These are phyloP conservation scores for Teunomyces barrocoloradensis DNA, from an alignment of 805 yeast genomes.

Conservation along the genomic window DNA sequence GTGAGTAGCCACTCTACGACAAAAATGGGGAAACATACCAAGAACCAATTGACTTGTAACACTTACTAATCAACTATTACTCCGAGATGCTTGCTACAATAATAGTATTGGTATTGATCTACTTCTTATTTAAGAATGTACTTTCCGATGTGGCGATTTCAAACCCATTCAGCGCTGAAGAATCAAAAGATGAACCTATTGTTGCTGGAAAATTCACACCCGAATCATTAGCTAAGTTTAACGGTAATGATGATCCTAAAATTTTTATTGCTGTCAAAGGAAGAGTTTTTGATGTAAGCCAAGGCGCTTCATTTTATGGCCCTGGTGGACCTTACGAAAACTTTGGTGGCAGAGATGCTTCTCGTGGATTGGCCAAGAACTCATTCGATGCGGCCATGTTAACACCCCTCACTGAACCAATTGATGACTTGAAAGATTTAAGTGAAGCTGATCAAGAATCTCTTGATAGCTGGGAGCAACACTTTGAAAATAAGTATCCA, in stretches of 20 bases:
- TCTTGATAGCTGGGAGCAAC: conserved; percentile 80
- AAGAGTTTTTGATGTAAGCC: conserved; percentile 77
- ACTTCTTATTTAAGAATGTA: conserved; percentile 30
- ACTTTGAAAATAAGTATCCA: conserved; percentile 78
- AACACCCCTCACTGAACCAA: conserved; percentile 69
- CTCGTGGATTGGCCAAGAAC: conserved; percentile 85
- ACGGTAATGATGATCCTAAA: conserved; percentile 76
- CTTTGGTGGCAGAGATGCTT: conserved; percentile 95
- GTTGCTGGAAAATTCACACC: conserved; percentile 69
- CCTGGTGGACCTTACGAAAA: conserved; percentile 94
- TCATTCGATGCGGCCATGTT: conserved; percentile 72
- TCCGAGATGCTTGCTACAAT: conserved; percentile 25
- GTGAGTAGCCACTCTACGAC: background rate
- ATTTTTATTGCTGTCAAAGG: conserved; percentile 88
- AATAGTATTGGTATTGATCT: conserved; percentile 27
- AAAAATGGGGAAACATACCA: background rate
- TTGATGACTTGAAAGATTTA: conserved; percentile 69
- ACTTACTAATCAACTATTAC: background rate
- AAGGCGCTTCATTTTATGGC: conserved; percentile 84
- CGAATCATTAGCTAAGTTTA: conserved; percentile 62
- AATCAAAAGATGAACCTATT: conserved; percentile 25
- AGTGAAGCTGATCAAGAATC: conserved; percentile 58
- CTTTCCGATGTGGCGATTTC: conserved; percentile 24
- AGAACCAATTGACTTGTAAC: background rate
- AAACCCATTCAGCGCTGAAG: conserved; percentile 30